Percentiles rank a stretch among this genome's conserved stretches.
phyloP scores from a whole-genome alignment of 1,139 yeast species.

The Zygoascus hellenicus region DNA sequence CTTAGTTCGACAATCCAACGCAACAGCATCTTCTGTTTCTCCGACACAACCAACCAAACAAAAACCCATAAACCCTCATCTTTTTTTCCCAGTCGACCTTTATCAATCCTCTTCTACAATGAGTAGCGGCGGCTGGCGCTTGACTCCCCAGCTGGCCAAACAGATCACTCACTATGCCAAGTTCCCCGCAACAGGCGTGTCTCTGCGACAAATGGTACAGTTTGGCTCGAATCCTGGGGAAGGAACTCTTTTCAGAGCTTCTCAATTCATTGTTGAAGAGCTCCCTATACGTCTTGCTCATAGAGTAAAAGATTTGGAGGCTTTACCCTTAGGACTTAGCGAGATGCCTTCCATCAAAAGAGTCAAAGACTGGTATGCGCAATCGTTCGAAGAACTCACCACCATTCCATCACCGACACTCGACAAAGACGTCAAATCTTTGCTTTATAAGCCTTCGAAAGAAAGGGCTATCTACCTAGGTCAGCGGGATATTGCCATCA shows the following conservation, averaged over 20 bases:
- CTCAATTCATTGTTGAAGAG: slow-evolving; percentile 81
- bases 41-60: neutral
- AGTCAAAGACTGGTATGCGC: slow-evolving; percentile 88
- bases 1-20: neutral
- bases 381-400: slow-evolving; percentile 78
- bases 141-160: slow-evolving; percentile 30
- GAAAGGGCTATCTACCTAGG: slow-evolving; percentile 15
- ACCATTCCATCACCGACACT: slow-evolving; percentile 35
- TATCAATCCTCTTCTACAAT: slow-evolving; percentile 1
- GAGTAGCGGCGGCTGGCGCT: slow-evolving; percentile 21
- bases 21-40: neutral
- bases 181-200: slow-evolving; percentile 78
- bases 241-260: slow-evolving; percentile 75
- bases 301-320: slow-evolving; percentile 77
- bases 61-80: neutral
- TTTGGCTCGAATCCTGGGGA: slow-evolving; percentile 76
- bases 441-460: slow-evolving; percentile 25
- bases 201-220: slow-evolving; percentile 87
- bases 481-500: slow-evolving; percentile 24
- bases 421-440: slow-evolving; percentile 25
- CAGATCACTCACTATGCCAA: slow-evolving; percentile 53
- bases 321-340: slow-evolving; percentile 68
- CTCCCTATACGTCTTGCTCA: slow-evolving; percentile 83
- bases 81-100: too few relatives aligned
- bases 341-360: slow-evolving; percentile 68